Percentiles rank a stretch among this genome's conserved stretches.
Conservation (phyloP, 192 early-diverging fungal genomes). For the Linnemannia schmuckeri region DNA sequence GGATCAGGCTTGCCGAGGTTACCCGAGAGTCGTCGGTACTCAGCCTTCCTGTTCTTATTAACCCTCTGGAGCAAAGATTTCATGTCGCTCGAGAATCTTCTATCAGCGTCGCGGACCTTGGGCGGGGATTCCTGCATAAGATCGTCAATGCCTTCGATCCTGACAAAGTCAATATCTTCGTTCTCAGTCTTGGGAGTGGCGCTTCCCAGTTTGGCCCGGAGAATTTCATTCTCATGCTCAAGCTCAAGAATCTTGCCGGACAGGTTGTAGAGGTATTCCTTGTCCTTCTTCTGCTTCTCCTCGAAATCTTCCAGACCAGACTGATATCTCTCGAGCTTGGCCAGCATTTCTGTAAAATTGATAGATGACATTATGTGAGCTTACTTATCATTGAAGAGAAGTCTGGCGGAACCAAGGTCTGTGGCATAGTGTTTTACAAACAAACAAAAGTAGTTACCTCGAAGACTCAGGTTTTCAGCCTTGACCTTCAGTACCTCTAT, state of each 20-base stretch:
- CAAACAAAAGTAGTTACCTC: constrained; percentile 15
- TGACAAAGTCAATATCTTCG: constrained; percentile 43
- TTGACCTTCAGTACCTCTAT: constrained; percentile 47
- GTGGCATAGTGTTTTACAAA: not conserved
- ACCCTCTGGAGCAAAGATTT: constrained; percentile 51
- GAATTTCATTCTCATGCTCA: constrained; percentile 31
- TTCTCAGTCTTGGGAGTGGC: constrained; percentile 29
- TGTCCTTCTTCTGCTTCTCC: constrained; percentile 44
- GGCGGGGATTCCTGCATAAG: constrained; percentile 54
- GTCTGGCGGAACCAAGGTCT: not conserved
- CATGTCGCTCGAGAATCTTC: constrained; percentile 52
- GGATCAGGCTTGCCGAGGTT: constrained; percentile 24
- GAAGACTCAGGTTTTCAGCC: constrained; percentile 45
- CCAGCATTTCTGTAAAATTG: constrained; percentile 25
- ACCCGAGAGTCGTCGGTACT: constrained; percentile 46
- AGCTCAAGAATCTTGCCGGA: constrained; percentile 30
- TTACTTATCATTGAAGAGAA: not conserved
- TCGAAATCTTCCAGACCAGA: constrained; percentile 38
- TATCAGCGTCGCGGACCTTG: constrained; percentile 33
- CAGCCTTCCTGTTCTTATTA: constrained; percentile 36
- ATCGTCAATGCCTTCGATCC: constrained; percentile 41
- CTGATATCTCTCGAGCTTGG: constrained; percentile 47
- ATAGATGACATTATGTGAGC: not conserved
- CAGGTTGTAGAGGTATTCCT: constrained; percentile 40
- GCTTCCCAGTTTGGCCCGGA: constrained; percentile 27